phyloP scores from a whole-genome alignment of 2,329 filamentous ascomycete genomes.

The Aureobasidium lini region DNA sequence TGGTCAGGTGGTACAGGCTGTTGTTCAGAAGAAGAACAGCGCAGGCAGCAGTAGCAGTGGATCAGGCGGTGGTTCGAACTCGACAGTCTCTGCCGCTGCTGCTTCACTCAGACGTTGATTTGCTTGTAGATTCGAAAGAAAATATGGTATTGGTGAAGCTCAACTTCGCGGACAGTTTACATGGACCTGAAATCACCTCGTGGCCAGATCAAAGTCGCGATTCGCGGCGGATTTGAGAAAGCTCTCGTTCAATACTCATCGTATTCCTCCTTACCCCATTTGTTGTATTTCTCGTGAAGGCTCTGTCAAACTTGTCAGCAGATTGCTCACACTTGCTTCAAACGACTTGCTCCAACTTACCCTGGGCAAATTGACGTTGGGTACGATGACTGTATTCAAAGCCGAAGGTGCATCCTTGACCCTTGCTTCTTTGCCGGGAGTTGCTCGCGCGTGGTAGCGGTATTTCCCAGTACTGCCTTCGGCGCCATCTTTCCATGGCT shows the following conservation, averaged over 20 bases:
- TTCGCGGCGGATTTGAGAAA: too few relatives aligned
- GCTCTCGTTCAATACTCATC: not conserved
- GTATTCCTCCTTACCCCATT: constrained; percentile 97
- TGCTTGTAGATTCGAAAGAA: too few relatives aligned
- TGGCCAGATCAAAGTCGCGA: too few relatives aligned
- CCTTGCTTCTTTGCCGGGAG: constrained; percentile 65
- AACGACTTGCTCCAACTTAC: constrained; percentile 40
- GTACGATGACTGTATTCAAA: constrained; percentile 87
- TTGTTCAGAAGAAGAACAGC: constrained; percentile 25
- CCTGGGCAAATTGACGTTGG: constrained; percentile 86
- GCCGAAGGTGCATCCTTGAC: constrained; percentile 74
- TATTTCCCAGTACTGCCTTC: constrained; percentile 48
- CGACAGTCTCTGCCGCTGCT: not conserved
- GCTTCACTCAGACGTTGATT: not conserved
- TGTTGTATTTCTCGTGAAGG: constrained; percentile 96
- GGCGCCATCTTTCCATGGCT: constrained; percentile 77
- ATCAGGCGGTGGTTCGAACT: constrained; percentile 3
- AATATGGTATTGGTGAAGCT: too few relatives aligned
- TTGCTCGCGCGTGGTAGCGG: constrained; percentile 66
- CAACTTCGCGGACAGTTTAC: too few relatives aligned
- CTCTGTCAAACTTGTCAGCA: constrained; percentile 44
- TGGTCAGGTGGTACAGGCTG: constrained; percentile 48
- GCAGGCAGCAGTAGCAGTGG: constrained; percentile 9
- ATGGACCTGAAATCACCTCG: too few relatives aligned
- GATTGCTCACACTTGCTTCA: not conserved